These are phyloP conservation scores for Saccharomycopsis selenospora DNA, from an alignment of 805 yeast genomes.

Conservation along the genomic window DNA sequence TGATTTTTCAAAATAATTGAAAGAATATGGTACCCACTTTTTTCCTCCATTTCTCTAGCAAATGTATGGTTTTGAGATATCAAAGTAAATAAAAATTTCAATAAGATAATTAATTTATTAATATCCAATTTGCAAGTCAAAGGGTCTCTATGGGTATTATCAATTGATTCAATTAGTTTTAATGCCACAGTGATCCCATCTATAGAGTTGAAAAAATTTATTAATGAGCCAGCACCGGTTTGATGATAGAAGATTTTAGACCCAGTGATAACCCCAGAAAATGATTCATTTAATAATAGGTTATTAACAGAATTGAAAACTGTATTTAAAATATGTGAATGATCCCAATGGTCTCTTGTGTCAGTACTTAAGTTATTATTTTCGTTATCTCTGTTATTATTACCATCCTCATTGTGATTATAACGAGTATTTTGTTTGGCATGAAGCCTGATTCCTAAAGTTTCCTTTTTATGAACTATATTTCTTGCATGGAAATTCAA, in stretches of 20 bases:
- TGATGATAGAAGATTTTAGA: slow-evolving; percentile 7
- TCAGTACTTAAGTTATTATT: background rate
- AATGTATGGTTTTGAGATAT: slow-evolving; percentile 44
- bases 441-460: background rate
- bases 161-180: slow-evolving; percentile 39
- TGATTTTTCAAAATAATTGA: slow-evolving; percentile 45
- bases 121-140: slow-evolving; percentile 8
- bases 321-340: slow-evolving; percentile 15
- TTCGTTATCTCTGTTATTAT: background rate
- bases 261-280: slow-evolving; percentile 9
- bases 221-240: slow-evolving; percentile 7
- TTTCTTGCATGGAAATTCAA: slow-evolving; percentile 24
- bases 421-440: background rate
- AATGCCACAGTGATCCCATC: slow-evolving; percentile 48
- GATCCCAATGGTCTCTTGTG: background rate
- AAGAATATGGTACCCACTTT: slow-evolving; percentile 54
- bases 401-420: background rate
- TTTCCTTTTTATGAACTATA: slow-evolving; percentile 5
- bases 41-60: slow-evolving; percentile 49
- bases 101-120: slow-evolving; percentile 21
- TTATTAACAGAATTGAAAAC: slow-evolving; percentile 18
- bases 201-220: slow-evolving; percentile 26
- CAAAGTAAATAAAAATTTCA: slow-evolving; percentile 37
- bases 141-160: slow-evolving; percentile 30
- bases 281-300: slow-evolving; percentile 8